These are phyloP conservation scores for Phytophthora chlamydospora DNA, from an alignment of 352 stramenopile species.

Conservation along the genomic window DNA sequence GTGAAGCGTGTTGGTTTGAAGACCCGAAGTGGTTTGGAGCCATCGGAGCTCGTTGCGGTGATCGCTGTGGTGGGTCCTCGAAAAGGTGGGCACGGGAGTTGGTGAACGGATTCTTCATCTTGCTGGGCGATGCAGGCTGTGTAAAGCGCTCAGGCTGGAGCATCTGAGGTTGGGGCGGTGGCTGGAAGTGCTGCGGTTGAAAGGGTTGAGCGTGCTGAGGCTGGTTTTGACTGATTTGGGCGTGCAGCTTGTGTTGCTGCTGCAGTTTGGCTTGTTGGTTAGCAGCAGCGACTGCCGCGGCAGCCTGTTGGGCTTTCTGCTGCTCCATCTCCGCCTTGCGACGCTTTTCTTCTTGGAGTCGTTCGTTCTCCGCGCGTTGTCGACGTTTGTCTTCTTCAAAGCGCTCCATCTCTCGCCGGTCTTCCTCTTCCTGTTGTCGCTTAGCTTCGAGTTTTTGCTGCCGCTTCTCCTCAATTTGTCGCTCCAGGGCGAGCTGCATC, in stretches of 20 bases:
- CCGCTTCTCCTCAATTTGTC: conserved; percentile 70
- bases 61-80: conserved; percentile 38
- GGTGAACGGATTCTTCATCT: conserved; percentile 50
- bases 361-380: conserved; percentile 49
- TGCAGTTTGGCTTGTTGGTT: conserved; percentile 46
- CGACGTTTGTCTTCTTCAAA: conserved; percentile 59
- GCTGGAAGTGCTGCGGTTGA: conserved; percentile 8
- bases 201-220: conserved; percentile 5
- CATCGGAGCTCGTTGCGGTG: background rate
- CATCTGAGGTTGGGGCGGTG: background rate
- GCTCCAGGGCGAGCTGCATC: conserved; percentile 57
- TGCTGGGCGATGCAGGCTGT: conserved; percentile 4
- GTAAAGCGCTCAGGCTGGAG: conserved; percentile 10
- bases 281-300: conserved; percentile 33
- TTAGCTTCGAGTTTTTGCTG: conserved; percentile 67
- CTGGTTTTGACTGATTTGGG: conserved; percentile 17
- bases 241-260: conserved; percentile 41
- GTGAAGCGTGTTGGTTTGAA: conserved; percentile 26
- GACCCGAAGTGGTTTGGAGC: conserved; percentile 2
- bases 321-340: conserved; percentile 56
- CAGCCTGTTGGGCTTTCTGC: conserved; percentile 42
- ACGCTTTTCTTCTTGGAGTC: conserved; percentile 52
- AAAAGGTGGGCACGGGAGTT: conserved; percentile 65
- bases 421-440: conserved; percentile 58
- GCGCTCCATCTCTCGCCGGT: conserved; percentile 54